Percentiles rank a stretch among this genome's conserved stretches.
Evolutionary conservation across 352 stramenopile species (phyloP).

Genomic region (Phytophthora pisi): DNA sequence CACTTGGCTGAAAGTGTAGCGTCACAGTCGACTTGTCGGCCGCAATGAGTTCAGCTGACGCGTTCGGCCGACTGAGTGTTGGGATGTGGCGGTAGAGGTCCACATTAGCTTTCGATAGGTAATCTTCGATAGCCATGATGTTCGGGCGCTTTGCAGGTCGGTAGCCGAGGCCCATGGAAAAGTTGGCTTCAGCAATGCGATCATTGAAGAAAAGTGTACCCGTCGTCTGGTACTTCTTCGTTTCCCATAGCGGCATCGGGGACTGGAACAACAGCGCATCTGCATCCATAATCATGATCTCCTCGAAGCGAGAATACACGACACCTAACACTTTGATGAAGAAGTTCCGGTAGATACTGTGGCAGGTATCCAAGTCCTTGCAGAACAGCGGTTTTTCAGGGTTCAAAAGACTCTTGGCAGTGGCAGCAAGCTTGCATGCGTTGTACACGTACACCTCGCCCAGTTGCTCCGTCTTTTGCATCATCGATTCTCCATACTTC

Average conservation of each 20-base stretch:
- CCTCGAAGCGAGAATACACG: slow-evolving; percentile 66
- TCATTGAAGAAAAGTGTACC: slow-evolving; percentile 80
- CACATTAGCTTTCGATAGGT: slow-evolving; percentile 36
- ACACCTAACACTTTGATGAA: slow-evolving; percentile 71
- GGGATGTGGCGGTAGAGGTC: slow-evolving; percentile 28
- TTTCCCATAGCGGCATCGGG: slow-evolving; percentile 59
- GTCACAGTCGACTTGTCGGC: slow-evolving; percentile 33
- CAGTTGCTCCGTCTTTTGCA: slow-evolving; percentile 37
- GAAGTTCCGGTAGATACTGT: slow-evolving; percentile 59
- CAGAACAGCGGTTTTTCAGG: slow-evolving; percentile 58
- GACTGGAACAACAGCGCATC: slow-evolving; percentile 72
- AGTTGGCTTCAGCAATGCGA: slow-evolving; percentile 45
- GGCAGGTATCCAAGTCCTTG: slow-evolving; percentile 42
- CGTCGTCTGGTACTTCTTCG: slow-evolving; percentile 52
- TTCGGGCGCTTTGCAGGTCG: slow-evolving; percentile 29
- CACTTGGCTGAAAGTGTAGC: slow-evolving; percentile 36
- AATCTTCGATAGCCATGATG: slow-evolving; percentile 40
- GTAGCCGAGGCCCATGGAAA: slow-evolving; percentile 34
- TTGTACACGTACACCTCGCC: slow-evolving; percentile 72
- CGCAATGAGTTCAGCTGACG: slow-evolving; percentile 27
- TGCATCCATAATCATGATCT: slow-evolving; percentile 81
- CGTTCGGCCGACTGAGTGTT: slow-evolving; percentile 24
- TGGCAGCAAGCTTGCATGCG: slow-evolving; percentile 52
- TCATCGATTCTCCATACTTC: slow-evolving; percentile 39
- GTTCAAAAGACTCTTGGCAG: slow-evolving; percentile 34